Conservation (phyloP, 73 alveolate species). For the Uronychia setigera region DNA sequence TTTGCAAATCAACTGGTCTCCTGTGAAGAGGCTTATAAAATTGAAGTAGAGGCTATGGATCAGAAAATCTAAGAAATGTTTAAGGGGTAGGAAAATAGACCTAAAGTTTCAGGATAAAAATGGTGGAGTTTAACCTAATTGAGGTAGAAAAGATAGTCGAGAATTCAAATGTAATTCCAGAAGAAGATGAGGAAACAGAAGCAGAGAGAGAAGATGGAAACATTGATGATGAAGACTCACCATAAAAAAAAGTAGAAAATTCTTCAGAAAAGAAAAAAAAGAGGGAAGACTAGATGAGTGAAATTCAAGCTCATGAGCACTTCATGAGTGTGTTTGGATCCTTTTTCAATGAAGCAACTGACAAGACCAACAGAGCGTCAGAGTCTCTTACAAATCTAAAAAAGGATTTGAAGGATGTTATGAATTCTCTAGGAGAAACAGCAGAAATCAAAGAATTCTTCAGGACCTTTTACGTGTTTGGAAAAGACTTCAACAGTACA, state of each 20-base stretch:
- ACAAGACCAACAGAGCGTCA: not conserved
- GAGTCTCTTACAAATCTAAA: not conserved
- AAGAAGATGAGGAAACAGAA: not conserved
- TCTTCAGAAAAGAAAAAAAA: not conserved
- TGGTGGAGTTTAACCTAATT: not conserved
- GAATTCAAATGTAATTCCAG: not conserved
- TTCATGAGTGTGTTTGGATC: not conserved
- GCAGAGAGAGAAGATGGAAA: not conserved
- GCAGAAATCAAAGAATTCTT: not conserved
- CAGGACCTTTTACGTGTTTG: not conserved
- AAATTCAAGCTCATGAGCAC: not conserved
- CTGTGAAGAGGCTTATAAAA: conserved; percentile 14
- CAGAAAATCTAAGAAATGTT: conserved; percentile 4
- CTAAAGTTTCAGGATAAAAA: too few relatives aligned
- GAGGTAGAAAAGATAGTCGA: not conserved
- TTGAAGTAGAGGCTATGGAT: not conserved
- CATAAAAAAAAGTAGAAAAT: not conserved
- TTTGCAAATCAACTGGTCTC: conserved; percentile 8
- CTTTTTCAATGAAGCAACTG: not conserved
- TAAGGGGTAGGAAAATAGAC: too few relatives aligned
- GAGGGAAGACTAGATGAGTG: not conserved
- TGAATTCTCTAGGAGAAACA: not conserved
- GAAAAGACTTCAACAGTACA: conserved; percentile 10
- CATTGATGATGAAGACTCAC: not conserved
- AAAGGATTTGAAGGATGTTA: not conserved